Evolutionary conservation across 1,139 yeast species (phyloP).

Genomic region (Taiozyma sp.): DNA sequence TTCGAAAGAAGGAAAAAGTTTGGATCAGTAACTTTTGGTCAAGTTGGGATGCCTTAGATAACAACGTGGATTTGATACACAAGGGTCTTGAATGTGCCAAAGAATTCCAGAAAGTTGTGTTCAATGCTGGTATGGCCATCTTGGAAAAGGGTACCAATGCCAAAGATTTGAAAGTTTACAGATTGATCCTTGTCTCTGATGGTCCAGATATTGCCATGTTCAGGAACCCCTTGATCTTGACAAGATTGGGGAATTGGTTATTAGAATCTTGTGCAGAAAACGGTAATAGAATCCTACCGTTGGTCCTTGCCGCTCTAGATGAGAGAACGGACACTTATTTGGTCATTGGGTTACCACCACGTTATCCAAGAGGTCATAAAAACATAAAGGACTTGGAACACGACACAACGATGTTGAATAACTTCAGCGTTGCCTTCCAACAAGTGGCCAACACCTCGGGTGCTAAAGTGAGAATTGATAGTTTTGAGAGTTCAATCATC

Average conservation of each 20-base stretch:
- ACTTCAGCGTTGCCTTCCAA: conserved; percentile 88
- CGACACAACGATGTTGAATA: conserved; percentile 48
- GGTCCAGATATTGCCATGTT: conserved; percentile 79
- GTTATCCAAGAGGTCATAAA: conserved; percentile 54
- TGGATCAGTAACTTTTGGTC: conserved; percentile 94
- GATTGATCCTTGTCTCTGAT: conserved; percentile 85
- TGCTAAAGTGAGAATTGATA: conserved; percentile 86
- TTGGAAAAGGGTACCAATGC: conserved; percentile 69
- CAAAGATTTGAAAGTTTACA: conserved; percentile 72
- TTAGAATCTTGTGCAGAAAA: conserved; percentile 88
- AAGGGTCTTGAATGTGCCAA: conserved; percentile 81
- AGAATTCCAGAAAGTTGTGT: conserved; percentile 74
- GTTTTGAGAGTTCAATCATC: conserved; percentile 90
- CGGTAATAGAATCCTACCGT: conserved; percentile 59
- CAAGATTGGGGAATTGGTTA: conserved; percentile 86
- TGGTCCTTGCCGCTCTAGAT: conserved; percentile 85
- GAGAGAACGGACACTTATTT: conserved; percentile 69
- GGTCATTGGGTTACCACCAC: conserved; percentile 87
- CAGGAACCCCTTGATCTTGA: conserved; percentile 81
- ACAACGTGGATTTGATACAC: conserved; percentile 48
- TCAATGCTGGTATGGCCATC: conserved; percentile 82
- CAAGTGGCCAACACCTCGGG: conserved; percentile 77
- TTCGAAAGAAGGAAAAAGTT: conserved; percentile 51
- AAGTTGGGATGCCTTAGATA: conserved; percentile 87
- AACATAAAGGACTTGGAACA: conserved; percentile 37